Base-by-base conservation (phyloP, 768 basidiomycete genomes). In the Mycena vulgaris region DNA sequence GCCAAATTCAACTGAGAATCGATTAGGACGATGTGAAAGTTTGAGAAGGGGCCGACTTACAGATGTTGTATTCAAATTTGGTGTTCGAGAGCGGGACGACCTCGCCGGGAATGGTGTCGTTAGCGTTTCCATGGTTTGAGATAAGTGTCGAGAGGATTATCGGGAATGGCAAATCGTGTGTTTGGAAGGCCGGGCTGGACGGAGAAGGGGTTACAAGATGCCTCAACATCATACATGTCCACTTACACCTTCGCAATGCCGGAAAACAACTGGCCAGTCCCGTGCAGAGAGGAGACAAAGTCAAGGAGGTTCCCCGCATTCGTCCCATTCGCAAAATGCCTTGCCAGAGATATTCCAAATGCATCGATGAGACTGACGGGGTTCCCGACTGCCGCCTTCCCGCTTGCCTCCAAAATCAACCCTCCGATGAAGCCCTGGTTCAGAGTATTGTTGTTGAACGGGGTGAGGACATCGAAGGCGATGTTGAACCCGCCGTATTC, bases 111-210 rank as follows among this genome's bases (percentile, higher is more conserved):
- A 75, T 49, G n/a, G 27, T 63, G 42, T 62, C 27, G 11, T 75
- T 78, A 5, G 55, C 37, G 27, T 81, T 80, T 37, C 80, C 75
- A 48, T 67, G 63, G 5, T 77, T 66, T 19, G 77, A 77, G 39
- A 63, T 47, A 14, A 78, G 68, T 63, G 79, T 77, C 0, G 80
- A 63, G 14, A 83, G 74, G 6, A 84, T 62, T 21, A 86, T 80
- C 2, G 86, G 86, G 69, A 86, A 82, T 0, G 85, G 85, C 37
- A 83, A 77, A 9, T 69, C 14, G 42, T 82, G 72, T 23, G 78
- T 64, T 21, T 70, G 58, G 71, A 86, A 86, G 0, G 80, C 73
- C 16, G 78, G 69, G 0, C 82, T 84, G 48, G 35, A n/a, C 23
- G 42, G n/a, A 14, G 23, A 10, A 19, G 13, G 30, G 14, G 30